Conservation (phyloP, 306 rosid genomes). For the Geum urbanum region DNA sequence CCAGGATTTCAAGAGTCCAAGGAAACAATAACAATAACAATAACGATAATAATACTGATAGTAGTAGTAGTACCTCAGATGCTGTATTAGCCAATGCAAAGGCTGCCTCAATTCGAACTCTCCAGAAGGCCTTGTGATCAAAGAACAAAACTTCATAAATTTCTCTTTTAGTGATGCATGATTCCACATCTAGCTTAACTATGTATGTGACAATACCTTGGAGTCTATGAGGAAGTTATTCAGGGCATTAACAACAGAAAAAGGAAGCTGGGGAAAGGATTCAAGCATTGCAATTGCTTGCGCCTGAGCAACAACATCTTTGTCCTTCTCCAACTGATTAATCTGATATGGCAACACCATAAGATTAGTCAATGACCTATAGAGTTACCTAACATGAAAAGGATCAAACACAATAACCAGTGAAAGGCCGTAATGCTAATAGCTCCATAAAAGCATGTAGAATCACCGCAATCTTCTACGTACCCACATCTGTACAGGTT, state of each 20-base stretch:
- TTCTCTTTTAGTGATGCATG: conserved; percentile 12
- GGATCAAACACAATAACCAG: background rate
- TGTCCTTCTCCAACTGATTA: conserved; percentile 95
- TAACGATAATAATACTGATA: no score
- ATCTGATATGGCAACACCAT: conserved; percentile 52
- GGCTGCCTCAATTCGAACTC: conserved; percentile 93
- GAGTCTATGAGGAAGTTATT: conserved; percentile 84
- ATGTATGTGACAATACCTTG: conserved; percentile 51
- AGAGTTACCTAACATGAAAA: conserved; percentile 1
- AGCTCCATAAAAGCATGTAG: conserved; percentile 1
- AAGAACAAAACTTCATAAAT: conserved; percentile 29
- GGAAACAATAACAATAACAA: conserved; percentile 8
- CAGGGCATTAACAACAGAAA: conserved; percentile 78
- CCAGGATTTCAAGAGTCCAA: conserved; percentile 6
- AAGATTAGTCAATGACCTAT: conserved; percentile 27
- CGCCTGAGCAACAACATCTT: conserved; percentile 91
- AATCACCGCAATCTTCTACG: conserved; percentile 36
- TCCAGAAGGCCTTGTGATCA: conserved; percentile 74
- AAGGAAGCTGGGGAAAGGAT: conserved; percentile 72
- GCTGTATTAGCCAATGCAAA: conserved; percentile 88
- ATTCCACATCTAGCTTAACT: conserved; percentile 12
- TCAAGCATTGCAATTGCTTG: conserved; percentile 83
- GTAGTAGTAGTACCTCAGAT: conserved; percentile 63
- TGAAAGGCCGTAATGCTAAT: background rate
- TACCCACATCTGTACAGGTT: conserved; percentile 99